Evolutionary conservation across 1,284 basidiomycete species (phyloP).

Genomic region (Trametes hirsuta): DNA sequence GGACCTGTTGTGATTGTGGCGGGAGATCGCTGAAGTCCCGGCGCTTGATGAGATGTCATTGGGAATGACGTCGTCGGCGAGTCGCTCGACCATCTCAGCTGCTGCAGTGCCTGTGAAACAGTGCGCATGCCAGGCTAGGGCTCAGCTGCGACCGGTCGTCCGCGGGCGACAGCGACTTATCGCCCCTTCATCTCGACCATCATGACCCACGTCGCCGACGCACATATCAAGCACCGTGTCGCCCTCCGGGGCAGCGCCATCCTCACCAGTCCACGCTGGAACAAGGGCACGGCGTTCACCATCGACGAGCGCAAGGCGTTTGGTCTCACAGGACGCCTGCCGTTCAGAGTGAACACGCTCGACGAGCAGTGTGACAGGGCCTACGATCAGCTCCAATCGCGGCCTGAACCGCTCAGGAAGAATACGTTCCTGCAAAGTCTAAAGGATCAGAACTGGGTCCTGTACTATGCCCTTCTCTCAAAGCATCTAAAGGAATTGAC

Average conservation of each 20-base stretch:
- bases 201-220: constrained; percentile 13
- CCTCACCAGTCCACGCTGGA: constrained; percentile 67
- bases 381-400: constrained; percentile 61
- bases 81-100: neutral
- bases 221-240: constrained; percentile 42
- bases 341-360: constrained; percentile 72
- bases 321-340: constrained; percentile 78
- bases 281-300: constrained; percentile 79
- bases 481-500: constrained; percentile 74
- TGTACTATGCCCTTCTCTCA: constrained; percentile 70
- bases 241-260: constrained; percentile 62
- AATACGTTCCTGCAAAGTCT: constrained; percentile 74
- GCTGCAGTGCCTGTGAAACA: neutral
- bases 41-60: neutral
- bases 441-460: constrained; percentile 76
- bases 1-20: constrained; percentile 18
- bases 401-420: constrained; percentile 58
- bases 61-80: neutral
- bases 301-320: constrained; percentile 67
- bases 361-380: constrained; percentile 78
- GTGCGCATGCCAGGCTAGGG: neutral
- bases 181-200: constrained; percentile 9
- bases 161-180: neutral
- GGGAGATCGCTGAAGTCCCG: neutral
- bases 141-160: too few relatives aligned